A percentile compares a stretch with the other conserved stretches of the same genome.
These are phyloP conservation scores for Oryza punctata DNA, from an alignment of 176 grass and related monocot species.

Conservation along the genomic window DNA sequence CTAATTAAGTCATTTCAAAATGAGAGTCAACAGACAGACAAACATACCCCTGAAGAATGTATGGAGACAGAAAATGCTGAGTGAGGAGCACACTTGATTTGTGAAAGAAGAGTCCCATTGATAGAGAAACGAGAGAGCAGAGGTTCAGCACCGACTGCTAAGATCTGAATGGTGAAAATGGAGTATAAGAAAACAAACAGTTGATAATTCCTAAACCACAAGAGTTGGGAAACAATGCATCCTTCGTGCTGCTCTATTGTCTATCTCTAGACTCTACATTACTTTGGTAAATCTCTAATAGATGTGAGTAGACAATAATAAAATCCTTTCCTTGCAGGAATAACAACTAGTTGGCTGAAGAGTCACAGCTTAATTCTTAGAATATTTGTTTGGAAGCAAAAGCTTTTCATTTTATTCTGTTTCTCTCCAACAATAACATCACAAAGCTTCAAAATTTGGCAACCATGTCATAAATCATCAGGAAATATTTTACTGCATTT, in stretches of 20 bases:
- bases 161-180: conserved; percentile 57
- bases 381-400: background rate
- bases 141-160: conserved; percentile 85
- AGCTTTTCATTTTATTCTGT: conserved; percentile 1
- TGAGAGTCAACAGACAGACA: background rate
- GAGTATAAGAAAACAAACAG: background rate
- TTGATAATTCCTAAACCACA: conserved; percentile 21
- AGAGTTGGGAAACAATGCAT: conserved; percentile 26
- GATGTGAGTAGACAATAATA: background rate
- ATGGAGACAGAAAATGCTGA: conserved; percentile 80
- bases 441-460: conserved; percentile 8
- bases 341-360: background rate
- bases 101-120: conserved; percentile 66
- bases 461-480: conserved; percentile 12
- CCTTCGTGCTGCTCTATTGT: background rate
- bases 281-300: background rate
- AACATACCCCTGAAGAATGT: conserved; percentile 82
- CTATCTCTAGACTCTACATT: conserved; percentile 7
- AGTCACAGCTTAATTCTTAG: conserved; percentile 8
- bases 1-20: background rate
- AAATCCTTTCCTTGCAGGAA: conserved; percentile 6
- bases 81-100: conserved; percentile 89
- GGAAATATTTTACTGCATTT: background rate
- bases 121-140: conserved; percentile 70
- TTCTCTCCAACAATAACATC: background rate